Evolutionary conservation across 257 asterid species (phyloP), one percentile per base, ranked within the genome.

Genomic region (Primulina tabacum): DNA sequence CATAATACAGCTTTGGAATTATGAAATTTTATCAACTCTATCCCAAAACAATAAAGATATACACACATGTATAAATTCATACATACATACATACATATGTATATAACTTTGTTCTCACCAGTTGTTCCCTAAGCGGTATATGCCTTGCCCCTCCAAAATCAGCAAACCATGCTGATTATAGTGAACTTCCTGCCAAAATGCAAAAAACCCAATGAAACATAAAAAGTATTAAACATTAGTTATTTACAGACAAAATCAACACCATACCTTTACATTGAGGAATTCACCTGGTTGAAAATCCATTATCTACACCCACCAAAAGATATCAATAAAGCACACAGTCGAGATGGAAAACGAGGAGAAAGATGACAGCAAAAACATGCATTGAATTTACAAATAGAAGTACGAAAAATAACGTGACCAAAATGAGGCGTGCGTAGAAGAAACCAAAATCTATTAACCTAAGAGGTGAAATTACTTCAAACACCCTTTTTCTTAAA

Each of bases 221-320:
- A 2, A 2, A 56, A 72, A 14, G 40, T n/a, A 47, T 32, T 67
- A 26, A 14, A 61, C 5, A 5, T 8, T 20, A n/a, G 1, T 18
- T 47, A 24, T 34, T 60, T 26, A 47, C 55, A 50, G 47, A 34
- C 6, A 68, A 33, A 38, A 11, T 1, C 65, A 53, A 24, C 59
- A 33, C 10, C 65, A 65, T 86, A 91, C 99, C 97, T 94, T 94
- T 67, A 94, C 94, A 67, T 91, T 89, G 74, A 94, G 96, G 81
- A 86, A 94, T 71, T 94, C 97, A 35, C 99, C 99, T 0, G 96
- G 96, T 80, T 94, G 94, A 82, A 94, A 94, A 82, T 94, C 99
- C 99, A 94, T 94, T 70, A 94, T 85, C 97, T 90, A 92, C 76
- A 16, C 76, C 69, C 55, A 64, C 9, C 12, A 63, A 55, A 71